Base-by-base conservation (phyloP, 2,329 filamentous ascomycete genomes). In the Diaporthe sp. region DNA sequence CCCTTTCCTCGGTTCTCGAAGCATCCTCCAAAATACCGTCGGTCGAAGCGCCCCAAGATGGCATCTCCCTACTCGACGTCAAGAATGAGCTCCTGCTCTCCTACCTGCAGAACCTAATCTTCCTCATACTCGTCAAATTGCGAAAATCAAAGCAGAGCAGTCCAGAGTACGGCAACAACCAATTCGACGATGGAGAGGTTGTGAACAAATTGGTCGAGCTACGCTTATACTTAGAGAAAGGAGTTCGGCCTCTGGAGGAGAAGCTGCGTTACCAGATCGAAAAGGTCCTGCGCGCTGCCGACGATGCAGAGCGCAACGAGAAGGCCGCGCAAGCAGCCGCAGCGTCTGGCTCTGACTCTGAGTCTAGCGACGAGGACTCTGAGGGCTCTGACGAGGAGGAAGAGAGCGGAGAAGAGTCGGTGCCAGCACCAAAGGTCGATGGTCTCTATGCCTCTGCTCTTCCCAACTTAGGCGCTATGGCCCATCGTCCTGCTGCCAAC, bases 61-160 rank as follows among this genome's bases (percentile, higher is more conserved):
- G 97, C 81, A 97, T 99, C 74, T 98, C 97, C 0, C 91, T 99
- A 1, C 92, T 99, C 80, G 95, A 98, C 82, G 92, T 95, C 77
- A 99, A 99, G 86, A 98, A 97, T 84, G 97, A 99, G 82, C 89
- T 99, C n/a, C 92, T 99, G 25, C 92, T 99, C 52, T 96, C 96
- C 5, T 99, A 99, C 84, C 88, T 99, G 0, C 96, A 99, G 80
- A 97, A 98, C 80, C 91, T 98, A 5, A 94, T 97, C 58, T 97
- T 97, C 79, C 86, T 98, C 54, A 93, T 97, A 58, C 86, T 98
- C 2, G 84, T 97, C 50, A 96, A 97, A 80, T 84, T 98, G 28
- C 91, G 94, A 74, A 91, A 92, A 81, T 76, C 84, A 45, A 79
- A 82, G 75, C 74, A 81, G 77, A 77, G 74, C 57, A 77, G 58